Conservation (phyloP, 805 yeast species). For the Metschnikowia orientalis region DNA sequence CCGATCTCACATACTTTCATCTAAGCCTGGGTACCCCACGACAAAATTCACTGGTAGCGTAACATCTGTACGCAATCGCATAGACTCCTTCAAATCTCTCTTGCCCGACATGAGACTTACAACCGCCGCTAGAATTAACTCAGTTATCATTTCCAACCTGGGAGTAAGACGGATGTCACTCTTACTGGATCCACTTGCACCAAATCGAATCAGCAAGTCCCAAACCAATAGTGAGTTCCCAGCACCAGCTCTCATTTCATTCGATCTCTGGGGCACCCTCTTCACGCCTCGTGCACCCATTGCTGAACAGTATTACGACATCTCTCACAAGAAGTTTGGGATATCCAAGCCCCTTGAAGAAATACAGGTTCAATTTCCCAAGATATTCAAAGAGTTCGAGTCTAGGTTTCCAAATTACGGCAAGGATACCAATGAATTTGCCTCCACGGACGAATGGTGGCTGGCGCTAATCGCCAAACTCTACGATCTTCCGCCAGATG, state of each 20-base stretch:
- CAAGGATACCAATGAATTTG: constrained; percentile 26
- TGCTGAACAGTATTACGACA: constrained; percentile 47
- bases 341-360: constrained; percentile 26
- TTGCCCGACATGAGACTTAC: too few relatives aligned
- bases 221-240: constrained; percentile 19
- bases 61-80: too few relatives aligned
- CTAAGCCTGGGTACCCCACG: too few relatives aligned
- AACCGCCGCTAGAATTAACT: too few relatives aligned
- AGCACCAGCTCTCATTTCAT: constrained; percentile 49
- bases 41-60: too few relatives aligned
- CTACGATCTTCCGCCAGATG: constrained; percentile 31
- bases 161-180: constrained; percentile 7
- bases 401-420: constrained; percentile 60
- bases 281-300: constrained; percentile 55
- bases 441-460: constrained; percentile 53
- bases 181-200: constrained; percentile 13
- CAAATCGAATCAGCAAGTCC: constrained; percentile 14
- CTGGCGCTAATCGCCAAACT: constrained; percentile 40
- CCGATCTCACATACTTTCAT: too few relatives aligned
- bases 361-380: constrained; percentile 24
- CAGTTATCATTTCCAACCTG: too few relatives aligned
- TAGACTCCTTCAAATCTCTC: too few relatives aligned
- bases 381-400: constrained; percentile 33
- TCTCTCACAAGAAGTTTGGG: constrained; percentile 43
- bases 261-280: constrained; percentile 67